Evolutionary conservation across 441 rosid species (phyloP).

Genomic region (Hura crepitans): DNA sequence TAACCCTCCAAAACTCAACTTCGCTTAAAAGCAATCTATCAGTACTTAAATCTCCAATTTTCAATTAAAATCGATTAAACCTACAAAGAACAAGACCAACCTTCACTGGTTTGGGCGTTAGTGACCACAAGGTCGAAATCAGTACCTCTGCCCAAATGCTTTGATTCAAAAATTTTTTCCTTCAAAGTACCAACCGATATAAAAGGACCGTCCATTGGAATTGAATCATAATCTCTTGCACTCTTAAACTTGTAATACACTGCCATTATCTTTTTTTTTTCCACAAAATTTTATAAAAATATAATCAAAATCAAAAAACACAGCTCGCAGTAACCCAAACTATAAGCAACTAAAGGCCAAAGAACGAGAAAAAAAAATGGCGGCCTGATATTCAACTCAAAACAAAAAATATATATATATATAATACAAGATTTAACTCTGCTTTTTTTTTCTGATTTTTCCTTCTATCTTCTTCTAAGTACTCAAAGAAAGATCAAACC

Average conservation of each 20-base stretch:
- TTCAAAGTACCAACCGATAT: constrained; percentile 92
- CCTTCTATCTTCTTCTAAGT: constrained; percentile 27
- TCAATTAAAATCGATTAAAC: constrained; percentile 1
- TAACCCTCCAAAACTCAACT: neutral
- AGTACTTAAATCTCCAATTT: neutral
- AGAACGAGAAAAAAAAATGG: neutral
- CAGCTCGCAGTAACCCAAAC: constrained; percentile 9
- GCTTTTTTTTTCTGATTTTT: constrained; percentile 10
- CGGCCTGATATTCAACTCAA: constrained; percentile 28
- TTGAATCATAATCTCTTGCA: constrained; percentile 94
- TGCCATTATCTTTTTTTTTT: constrained; percentile 59
- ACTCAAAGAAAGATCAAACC: constrained; percentile 29
- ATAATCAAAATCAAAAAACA: constrained; percentile 26
- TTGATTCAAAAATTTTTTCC: constrained; percentile 96
- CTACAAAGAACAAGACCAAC: constrained; percentile 54
- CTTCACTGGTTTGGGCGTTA: constrained; percentile 97
- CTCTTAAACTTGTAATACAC: constrained; percentile 99
- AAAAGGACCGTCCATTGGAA: constrained; percentile 93
- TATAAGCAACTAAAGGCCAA: constrained; percentile 17
- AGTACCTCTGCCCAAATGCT: constrained; percentile 98
- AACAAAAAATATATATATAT: constrained; percentile 3
- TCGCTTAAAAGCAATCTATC: neutral
- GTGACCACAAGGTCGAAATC: constrained; percentile 96
- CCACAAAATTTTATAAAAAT: constrained; percentile 18
- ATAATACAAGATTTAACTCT: constrained; percentile 20